Conservation (phyloP, 2,329 filamentous ascomycete genomes). For the Fusarium continuum region DNA sequence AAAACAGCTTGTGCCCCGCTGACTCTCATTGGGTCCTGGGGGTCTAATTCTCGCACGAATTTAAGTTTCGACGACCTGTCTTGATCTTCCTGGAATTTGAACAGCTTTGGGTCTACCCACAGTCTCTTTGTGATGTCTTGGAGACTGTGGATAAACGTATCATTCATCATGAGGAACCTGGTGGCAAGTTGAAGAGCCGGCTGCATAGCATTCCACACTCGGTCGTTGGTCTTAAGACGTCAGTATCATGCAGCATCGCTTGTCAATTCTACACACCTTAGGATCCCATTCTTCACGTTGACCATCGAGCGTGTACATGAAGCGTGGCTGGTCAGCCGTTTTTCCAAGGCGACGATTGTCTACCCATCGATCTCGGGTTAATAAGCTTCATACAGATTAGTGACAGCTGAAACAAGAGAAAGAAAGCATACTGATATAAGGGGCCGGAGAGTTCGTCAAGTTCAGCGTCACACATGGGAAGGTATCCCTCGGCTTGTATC, state of each 20-base stretch:
- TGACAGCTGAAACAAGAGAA: background rate
- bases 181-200: conserved; percentile 44
- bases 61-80: conserved; percentile 1
- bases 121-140: conserved; percentile 41
- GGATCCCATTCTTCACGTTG: conserved; percentile 40
- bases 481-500: conserved; percentile 39
- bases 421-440: conserved; percentile 36
- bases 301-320: conserved; percentile 36
- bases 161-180: conserved; percentile 29
- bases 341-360: background rate
- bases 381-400: conserved; percentile 17
- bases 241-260: background rate
- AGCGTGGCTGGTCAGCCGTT: background rate
- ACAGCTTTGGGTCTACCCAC: conserved; percentile 11
- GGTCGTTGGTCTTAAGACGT: conserved; percentile 33
- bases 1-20: conserved; percentile 1
- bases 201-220: conserved; percentile 44
- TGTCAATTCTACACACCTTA: conserved; percentile 22
- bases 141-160: conserved; percentile 36
- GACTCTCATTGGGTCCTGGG: conserved; percentile 1
- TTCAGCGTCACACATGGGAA: conserved; percentile 28
- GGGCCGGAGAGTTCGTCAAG: conserved; percentile 29
- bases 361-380: conserved; percentile 24
- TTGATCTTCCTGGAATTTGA: background rate
- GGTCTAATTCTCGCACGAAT: conserved; percentile 7